phyloP scores from a whole-genome alignment of 148 eudicot genomes.

The Agrostemma githago region DNA sequence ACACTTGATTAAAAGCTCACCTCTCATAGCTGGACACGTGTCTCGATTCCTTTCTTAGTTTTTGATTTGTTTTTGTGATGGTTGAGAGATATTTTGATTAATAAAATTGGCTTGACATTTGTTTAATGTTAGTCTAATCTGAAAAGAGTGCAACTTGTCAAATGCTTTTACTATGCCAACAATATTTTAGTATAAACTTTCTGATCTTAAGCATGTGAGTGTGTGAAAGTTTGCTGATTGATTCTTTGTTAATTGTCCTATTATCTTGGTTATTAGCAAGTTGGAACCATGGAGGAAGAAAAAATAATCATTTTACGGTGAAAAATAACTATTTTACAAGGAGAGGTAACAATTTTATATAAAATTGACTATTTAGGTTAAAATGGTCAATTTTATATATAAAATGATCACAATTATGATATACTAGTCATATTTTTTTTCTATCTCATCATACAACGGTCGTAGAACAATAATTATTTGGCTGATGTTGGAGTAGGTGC shows the following conservation, averaged over 20 bases:
- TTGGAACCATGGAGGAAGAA: too few species aligned
- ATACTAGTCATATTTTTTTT: too few species aligned
- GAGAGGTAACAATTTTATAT: too few species aligned
- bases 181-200: conserved; percentile 11
- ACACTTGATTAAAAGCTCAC: background rate
- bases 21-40: conserved; percentile 13
- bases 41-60: background rate
- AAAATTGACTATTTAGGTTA: too few species aligned
- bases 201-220: conserved; percentile 19
- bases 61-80: conserved; percentile 13
- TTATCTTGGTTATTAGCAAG: background rate
- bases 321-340: too few species aligned
- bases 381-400: too few species aligned
- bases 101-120: background rate
- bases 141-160: conserved; percentile 23
- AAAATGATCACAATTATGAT: too few species aligned
- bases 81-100: conserved; percentile 4
- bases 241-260: conserved; percentile 17
- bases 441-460: too few species aligned
- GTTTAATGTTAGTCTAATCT: conserved; percentile 10
- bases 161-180: background rate
- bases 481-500: conserved; percentile 9
- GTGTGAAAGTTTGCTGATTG: conserved; percentile 21
- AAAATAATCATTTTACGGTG: too few species aligned
- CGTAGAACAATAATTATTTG: too few species aligned